Conservation (phyloP, 1,139 yeast species). For the Cylindricascospora bacillispora region DNA sequence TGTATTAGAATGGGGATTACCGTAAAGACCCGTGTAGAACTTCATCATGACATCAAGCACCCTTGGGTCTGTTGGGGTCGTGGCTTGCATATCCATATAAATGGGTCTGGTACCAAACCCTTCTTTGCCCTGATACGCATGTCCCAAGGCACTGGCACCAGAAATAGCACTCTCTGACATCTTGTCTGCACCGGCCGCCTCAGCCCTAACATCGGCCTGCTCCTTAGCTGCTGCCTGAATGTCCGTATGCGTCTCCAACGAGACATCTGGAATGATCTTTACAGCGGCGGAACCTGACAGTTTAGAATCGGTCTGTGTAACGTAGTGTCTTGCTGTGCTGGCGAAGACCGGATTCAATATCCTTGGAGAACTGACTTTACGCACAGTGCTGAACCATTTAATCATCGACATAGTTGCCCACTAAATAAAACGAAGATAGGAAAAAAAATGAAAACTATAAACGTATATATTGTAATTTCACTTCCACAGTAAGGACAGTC, state of each 20-base stretch:
- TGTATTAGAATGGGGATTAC: conserved; percentile 95
- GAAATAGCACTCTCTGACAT: conserved; percentile 15
- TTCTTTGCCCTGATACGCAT: conserved; percentile 28
- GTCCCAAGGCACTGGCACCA: conserved; percentile 24
- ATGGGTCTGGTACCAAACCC: conserved; percentile 67
- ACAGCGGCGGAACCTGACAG: no score
- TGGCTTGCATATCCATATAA: conserved; percentile 91
- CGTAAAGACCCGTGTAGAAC: conserved; percentile 86
- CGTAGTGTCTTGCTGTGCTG: no score
- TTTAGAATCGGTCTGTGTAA: no score
- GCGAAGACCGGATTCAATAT: no score
- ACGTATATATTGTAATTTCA: no score
- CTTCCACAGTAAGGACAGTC: no score
- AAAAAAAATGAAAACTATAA: no score
- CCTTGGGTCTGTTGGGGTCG: conserved; percentile 96
- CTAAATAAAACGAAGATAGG: no score
- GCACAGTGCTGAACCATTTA: no score
- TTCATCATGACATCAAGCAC: conserved; percentile 89
- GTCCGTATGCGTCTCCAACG: conserved; percentile 25
- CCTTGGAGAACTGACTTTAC: no score
- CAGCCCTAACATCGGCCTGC: conserved; percentile 19
- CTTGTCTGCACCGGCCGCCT: conserved; percentile 6
- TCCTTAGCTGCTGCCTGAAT: conserved; percentile 23
- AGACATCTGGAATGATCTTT: conserved; percentile 15
- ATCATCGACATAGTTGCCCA: no score